phyloP scores from a whole-genome alignment of 768 basidiomycete genomes.

The Hydnum rufescens region DNA sequence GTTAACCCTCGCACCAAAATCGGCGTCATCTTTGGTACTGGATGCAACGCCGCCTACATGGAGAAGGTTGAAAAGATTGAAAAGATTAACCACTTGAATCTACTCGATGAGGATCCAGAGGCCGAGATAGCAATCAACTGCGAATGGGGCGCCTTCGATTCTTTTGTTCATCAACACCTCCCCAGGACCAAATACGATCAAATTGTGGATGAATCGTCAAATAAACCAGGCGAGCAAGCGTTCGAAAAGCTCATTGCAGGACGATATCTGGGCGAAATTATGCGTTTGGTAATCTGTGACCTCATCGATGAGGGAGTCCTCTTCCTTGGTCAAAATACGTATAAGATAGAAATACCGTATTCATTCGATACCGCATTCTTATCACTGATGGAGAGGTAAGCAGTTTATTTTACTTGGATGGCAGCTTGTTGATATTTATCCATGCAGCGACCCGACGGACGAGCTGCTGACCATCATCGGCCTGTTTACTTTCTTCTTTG shows the following conservation, averaged over 20 bases:
- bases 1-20: constrained; percentile 82
- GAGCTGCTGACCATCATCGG: constrained; percentile 94
- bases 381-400: constrained; percentile 84
- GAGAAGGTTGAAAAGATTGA: constrained; percentile 69
- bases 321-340: constrained; percentile 95
- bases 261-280: constrained; percentile 87
- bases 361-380: constrained; percentile 93
- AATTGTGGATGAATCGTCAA: constrained; percentile 80
- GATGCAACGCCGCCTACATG: constrained; percentile 98
- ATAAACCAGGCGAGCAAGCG: constrained; percentile 91
- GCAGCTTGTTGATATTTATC: neutral
- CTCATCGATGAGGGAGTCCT: constrained; percentile 92
- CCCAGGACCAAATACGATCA: constrained; percentile 90
- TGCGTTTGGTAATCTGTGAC: constrained; percentile 86
- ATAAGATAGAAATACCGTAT: constrained; percentile 89
- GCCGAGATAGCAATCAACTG: constrained; percentile 90
- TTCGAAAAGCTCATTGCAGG: constrained; percentile 98
- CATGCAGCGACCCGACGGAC: constrained; percentile 71
- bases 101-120: constrained; percentile 26
- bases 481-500: constrained; percentile 94
- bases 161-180: constrained; percentile 82
- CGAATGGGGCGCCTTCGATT: constrained; percentile 98
- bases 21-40: constrained; percentile 93
- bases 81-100: constrained; percentile 60
- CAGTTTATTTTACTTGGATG: neutral